Evolutionary conservation across 148 eudicot species (phyloP).

Genomic region (Rhododendron ferrugineum): DNA sequence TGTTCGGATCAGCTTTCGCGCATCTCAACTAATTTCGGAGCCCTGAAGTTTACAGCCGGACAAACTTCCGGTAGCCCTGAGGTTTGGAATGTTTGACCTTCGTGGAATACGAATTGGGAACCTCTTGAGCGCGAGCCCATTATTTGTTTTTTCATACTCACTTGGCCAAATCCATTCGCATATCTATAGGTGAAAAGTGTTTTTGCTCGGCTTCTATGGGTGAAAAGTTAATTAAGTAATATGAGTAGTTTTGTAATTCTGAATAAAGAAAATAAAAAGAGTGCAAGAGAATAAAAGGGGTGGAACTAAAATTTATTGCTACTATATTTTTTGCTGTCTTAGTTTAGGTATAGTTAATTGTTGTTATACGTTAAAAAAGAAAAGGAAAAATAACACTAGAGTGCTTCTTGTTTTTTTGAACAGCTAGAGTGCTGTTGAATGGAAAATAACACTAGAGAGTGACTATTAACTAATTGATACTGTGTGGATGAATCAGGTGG

Average conservation of each 20-base stretch:
- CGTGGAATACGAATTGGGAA: no score
- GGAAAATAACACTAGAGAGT: neutral
- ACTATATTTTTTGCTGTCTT: neutral
- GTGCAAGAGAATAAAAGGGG: neutral
- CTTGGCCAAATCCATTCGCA: no score
- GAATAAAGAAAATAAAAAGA: neutral
- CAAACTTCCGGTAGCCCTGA: no score
- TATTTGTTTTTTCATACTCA: no score
- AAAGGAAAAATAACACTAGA: neutral
- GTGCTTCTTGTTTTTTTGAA: no score
- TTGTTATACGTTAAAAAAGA: neutral
- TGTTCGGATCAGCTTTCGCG: no score
- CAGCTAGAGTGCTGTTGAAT: no score
- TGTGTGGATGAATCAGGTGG: constrained; percentile 42
- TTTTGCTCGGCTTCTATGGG: no score
- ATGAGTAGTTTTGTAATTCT: neutral
- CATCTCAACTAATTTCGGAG: neutral
- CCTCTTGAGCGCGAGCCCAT: neutral
- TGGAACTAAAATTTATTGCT: neutral
- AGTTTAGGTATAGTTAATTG: neutral
- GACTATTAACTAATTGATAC: neutral
- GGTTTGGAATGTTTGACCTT: no score
- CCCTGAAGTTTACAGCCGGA: no score
- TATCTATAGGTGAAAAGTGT: no score
- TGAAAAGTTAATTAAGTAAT: neutral